Evolutionary conservation across 495 filamentous ascomycete species (phyloP).

Genomic region (Xylaria acuta): DNA sequence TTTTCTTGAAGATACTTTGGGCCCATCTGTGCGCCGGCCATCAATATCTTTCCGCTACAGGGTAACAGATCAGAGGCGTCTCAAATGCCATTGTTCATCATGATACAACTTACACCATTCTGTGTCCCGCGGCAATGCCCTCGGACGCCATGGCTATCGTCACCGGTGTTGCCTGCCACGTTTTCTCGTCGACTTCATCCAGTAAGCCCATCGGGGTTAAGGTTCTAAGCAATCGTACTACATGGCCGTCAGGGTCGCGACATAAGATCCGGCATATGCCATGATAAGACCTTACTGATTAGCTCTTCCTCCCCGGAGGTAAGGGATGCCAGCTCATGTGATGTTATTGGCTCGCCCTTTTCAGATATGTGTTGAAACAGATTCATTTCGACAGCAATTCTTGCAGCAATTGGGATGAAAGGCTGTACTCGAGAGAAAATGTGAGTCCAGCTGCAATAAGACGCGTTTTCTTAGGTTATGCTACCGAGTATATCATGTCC

Average conservation of each 20-base stretch:
- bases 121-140: neutral
- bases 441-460: neutral
- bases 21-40: constrained; percentile 11
- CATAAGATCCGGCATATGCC: neutral
- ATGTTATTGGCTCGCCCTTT: neutral
- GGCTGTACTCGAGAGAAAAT: neutral
- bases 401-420: constrained; percentile 11
- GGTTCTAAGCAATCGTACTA: neutral
- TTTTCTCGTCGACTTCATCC: neutral
- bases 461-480: neutral
- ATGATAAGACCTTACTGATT: neutral
- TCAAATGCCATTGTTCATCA: neutral
- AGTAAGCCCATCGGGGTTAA: neutral
- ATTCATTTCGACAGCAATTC: constrained; percentile 4
- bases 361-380: neutral
- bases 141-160: constrained; percentile 2
- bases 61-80: neutral
- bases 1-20: constrained; percentile 29
- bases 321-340: neutral
- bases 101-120: constrained; percentile 1
- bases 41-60: constrained; percentile 16
- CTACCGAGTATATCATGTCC: constrained; percentile 12
- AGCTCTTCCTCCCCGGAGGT: constrained; percentile 1
- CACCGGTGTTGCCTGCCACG: neutral
- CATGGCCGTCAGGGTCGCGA: neutral